Percentiles rank a stretch among this genome's conserved stretches.
These are phyloP conservation scores for Phaeoacremonium minimum DNA, from an alignment of 2,329 filamentous ascomycete species.

Conservation along the genomic window DNA sequence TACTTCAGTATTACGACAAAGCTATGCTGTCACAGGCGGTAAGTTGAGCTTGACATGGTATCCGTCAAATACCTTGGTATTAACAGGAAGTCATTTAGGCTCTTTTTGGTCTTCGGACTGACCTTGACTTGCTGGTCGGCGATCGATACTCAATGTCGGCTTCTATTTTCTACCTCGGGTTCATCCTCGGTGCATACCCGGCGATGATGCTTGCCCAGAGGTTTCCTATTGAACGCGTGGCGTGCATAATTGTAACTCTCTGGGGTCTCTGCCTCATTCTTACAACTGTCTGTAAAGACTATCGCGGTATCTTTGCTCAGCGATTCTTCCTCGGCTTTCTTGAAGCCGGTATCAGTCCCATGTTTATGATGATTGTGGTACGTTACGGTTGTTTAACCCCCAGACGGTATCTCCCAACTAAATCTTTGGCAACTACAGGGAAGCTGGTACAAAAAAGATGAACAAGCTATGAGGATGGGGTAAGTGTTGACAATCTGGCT, in stretches of 20 bases:
- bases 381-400: too few relatives aligned
- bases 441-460: conserved; percentile 34
- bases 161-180: conserved; percentile 44
- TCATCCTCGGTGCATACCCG: conserved; percentile 42
- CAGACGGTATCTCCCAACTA: too few relatives aligned
- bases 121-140: conserved; percentile 32
- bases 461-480: conserved; percentile 32
- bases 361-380: conserved; percentile 52
- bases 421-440: too few relatives aligned
- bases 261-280: conserved; percentile 33
- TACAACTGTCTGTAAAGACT: conserved; percentile 30
- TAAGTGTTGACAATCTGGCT: neutral
- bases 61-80: too few relatives aligned
- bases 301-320: conserved; percentile 33
- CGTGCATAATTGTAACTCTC: conserved; percentile 25
- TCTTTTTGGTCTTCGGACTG: conserved; percentile 33
- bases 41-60: too few relatives aligned
- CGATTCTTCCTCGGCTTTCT: conserved; percentile 53
- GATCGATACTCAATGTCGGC: conserved; percentile 38
- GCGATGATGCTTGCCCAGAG: conserved; percentile 33
- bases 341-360: conserved; percentile 51
- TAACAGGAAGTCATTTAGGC: too few relatives aligned
- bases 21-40: conserved; percentile 50
- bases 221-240: conserved; percentile 40
- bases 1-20: conserved; percentile 45